Base-by-base conservation (phyloP, 208 protist species). In the Acanthamoeba rhysodes region DNA sequence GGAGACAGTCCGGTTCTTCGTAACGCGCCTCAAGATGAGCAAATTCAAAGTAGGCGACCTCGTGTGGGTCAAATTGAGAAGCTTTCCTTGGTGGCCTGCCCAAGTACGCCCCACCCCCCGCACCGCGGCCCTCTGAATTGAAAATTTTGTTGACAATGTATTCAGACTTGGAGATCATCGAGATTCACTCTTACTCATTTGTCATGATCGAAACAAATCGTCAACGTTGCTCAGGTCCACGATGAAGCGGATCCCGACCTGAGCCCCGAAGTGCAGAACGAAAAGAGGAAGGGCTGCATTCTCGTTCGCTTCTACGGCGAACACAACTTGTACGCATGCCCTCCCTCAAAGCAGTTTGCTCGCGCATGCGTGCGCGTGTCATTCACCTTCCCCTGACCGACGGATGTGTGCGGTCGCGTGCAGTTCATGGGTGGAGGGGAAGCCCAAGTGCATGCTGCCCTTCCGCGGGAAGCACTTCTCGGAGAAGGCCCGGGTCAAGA, bases 31-130 rank as follows among this genome's bases (percentile, higher is more conserved):
- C 8, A 66, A 76, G 34, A 92, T 76, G 64, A 92, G 34, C 24
- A 74, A 74, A 92, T 92, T 92, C 41, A 92, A 92, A 45, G 85
- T 76, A 7, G 64, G 85, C 27, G 64, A 74, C 57, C 29, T 92
- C 55, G 85, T 92, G 55, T 92, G 85, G 85, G 85, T 92, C 20
- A 92, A 92, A 74, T 53, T 92, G n/a, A n/a, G n/a, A n/a, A 68
- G 62, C 62, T 68, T 68, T 22, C 62, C 62, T n/a, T 68, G 62
- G 62, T 68, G 62, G 62, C 62, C 62, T 9, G 62, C 62, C 27
- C 62, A 68, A 29, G 62, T 68, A 29, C 18, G 0, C 9, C 14
- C n/a, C 24, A 16, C 6, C 22, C n/a, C 41, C 0, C 34, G 12
- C 16, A 1, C 0, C 57, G 2, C 22, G 2, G 14, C 68, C 68